Evolutionary conservation across 345 rosid species (phyloP).

Genomic region (Corchorus capsularis): DNA sequence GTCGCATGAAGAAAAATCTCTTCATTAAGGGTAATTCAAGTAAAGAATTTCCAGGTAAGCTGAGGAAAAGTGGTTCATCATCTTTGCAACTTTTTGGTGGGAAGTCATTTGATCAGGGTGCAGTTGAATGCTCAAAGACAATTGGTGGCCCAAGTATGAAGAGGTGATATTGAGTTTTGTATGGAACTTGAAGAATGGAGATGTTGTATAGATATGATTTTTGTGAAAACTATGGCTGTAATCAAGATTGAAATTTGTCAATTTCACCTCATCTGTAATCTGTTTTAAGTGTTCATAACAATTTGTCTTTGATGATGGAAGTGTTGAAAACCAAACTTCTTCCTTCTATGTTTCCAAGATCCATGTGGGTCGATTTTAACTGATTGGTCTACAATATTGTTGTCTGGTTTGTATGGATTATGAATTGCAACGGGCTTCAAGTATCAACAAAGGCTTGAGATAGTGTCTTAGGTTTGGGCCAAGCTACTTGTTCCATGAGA

Average conservation of each 20-base stretch:
- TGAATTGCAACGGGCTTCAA: neutral
- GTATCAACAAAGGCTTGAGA: neutral
- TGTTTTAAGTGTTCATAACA: neutral
- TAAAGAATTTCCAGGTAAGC: conserved; percentile 58
- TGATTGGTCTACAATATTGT: neutral
- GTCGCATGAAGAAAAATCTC: conserved; percentile 50
- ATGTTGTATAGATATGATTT: neutral
- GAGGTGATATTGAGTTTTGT: conserved; percentile 19
- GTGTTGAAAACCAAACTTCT: neutral
- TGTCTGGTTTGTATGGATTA: neutral
- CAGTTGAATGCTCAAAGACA: conserved; percentile 43
- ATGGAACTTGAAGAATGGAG: neutral
- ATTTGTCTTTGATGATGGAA: neutral
- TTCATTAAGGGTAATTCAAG: conserved; percentile 48
- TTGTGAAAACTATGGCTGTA: neutral
- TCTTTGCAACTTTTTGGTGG: conserved; percentile 36
- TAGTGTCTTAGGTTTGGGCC: no score
- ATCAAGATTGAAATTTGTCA: neutral
- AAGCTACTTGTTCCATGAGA: no score
- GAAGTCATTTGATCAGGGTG: conserved; percentile 34
- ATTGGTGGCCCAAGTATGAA: conserved; percentile 27
- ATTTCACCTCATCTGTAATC: no score
- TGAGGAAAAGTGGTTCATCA: conserved; percentile 39
- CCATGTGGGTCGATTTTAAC: neutral
- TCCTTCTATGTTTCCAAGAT: neutral